These are phyloP conservation scores for Hypoxylon trugodes DNA, from an alignment of 495 filamentous ascomycete species.

Conservation along the genomic window DNA sequence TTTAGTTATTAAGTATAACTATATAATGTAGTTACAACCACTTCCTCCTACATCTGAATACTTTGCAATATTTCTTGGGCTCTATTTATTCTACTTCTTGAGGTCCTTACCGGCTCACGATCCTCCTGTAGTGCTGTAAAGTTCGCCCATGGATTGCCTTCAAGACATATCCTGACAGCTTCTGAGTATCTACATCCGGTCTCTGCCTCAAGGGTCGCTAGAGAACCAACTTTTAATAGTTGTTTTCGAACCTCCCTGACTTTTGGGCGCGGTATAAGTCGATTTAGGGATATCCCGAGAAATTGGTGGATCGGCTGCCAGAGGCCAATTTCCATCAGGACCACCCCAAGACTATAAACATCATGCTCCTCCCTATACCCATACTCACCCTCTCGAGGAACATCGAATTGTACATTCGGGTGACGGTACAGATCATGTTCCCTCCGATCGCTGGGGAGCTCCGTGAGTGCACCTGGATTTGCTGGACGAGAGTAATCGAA, in stretches of 20 bases:
- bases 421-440: slow-evolving; percentile 8
- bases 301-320: slow-evolving; percentile 4
- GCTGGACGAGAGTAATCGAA: not conserved
- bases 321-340: slow-evolving; percentile 1
- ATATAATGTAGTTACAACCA: not conserved
- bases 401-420: slow-evolving; percentile 9
- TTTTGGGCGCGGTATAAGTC: not conserved
- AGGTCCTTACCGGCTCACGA: not conserved
- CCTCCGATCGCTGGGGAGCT: not conserved
- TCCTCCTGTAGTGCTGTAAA: no score
- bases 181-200: not conserved
- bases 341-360: slow-evolving; percentile 4
- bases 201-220: not conserved
- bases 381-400: slow-evolving; percentile 10
- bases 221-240: not conserved
- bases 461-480: not conserved
- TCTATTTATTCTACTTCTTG: not conserved
- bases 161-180: not conserved
- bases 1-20: not conserved
- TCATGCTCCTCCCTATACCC: slow-evolving; percentile 8
- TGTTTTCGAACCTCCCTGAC: not conserved
- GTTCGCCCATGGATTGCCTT: no score
- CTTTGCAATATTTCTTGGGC: not conserved
- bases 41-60: not conserved
- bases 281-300: not conserved